phyloP scores from a whole-genome alignment of 208 protist species.

The Phytomonas sp. region DNA sequence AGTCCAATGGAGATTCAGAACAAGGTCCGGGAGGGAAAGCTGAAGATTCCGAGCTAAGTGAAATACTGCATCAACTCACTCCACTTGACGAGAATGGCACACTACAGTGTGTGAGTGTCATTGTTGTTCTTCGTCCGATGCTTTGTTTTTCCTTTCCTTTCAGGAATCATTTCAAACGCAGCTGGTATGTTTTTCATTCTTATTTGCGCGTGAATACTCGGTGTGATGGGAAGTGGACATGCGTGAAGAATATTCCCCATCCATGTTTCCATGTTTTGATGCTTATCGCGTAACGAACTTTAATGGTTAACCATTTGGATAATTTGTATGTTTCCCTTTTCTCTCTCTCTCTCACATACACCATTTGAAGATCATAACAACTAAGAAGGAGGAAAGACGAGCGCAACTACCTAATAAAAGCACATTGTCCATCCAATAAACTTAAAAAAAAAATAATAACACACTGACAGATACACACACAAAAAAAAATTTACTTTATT shows the following conservation, averaged over 20 bases:
- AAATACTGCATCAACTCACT: not conserved
- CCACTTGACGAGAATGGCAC: not conserved
- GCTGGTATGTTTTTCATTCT: not conserved
- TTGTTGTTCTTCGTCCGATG: not conserved
- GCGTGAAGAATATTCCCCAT: not conserved
- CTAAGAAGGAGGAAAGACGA: not conserved
- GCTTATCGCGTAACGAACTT: not conserved
- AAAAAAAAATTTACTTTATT: slow-evolving; percentile 9
- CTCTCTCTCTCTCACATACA: not conserved
- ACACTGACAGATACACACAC: slow-evolving; percentile 6
- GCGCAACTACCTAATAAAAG: slow-evolving; percentile 1
- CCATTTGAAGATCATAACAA: not conserved
- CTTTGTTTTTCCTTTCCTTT: slow-evolving; percentile 18
- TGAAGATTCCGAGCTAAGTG: slow-evolving; percentile 77
- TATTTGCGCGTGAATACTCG: not conserved
- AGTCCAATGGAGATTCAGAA: slow-evolving; percentile 90
- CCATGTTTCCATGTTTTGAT: not conserved
- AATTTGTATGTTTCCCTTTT: not conserved
- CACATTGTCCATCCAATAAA: slow-evolving; percentile 1
- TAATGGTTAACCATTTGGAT: not conserved
- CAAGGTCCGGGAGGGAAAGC: slow-evolving; percentile 90
- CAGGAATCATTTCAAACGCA: slow-evolving; percentile 9
- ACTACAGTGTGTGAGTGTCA: not conserved
- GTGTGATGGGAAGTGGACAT: not conserved
- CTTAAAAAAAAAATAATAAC: slow-evolving; percentile 1